Conservation (phyloP, 2,329 filamentous ascomycete genomes). For the Colletotrichum liaoningense region DNA sequence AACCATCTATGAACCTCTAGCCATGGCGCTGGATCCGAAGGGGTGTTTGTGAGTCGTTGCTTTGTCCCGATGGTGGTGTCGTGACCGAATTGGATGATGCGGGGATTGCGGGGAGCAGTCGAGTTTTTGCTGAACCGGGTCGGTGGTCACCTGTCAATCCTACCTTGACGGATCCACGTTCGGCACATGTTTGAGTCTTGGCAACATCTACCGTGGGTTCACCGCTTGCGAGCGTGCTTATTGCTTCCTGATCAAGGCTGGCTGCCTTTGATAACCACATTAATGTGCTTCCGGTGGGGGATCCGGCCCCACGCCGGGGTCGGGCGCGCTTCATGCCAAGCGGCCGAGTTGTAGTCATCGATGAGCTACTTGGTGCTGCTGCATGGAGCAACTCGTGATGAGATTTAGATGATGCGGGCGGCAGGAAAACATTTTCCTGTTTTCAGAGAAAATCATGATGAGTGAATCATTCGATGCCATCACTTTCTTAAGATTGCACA, state of each 20-base stretch:
- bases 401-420: not conserved
- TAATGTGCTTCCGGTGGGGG: not conserved
- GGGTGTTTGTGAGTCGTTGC: too few species aligned
- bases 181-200: constrained; percentile 20
- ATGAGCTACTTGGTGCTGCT: not conserved
- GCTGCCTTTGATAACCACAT: not conserved
- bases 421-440: not conserved
- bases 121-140: constrained; percentile 13
- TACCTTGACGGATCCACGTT: constrained; percentile 14
- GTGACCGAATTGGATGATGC: not conserved
- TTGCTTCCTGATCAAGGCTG: not conserved
- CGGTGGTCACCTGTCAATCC: constrained; percentile 27
- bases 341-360: not conserved
- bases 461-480: too few species aligned
- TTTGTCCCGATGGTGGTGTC: not conserved
- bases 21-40: not conserved
- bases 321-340: not conserved
- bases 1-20: not conserved
- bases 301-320: not conserved
- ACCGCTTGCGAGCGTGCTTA: not conserved
- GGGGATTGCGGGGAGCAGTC: constrained; percentile 5
- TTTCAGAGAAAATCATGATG: too few species aligned
- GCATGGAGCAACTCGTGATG: not conserved
- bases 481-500: too few species aligned
- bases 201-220: not conserved